Evolutionary conservation across 2,329 filamentous ascomycete species (phyloP).

Genomic region (Exophiala alcalophila): DNA sequence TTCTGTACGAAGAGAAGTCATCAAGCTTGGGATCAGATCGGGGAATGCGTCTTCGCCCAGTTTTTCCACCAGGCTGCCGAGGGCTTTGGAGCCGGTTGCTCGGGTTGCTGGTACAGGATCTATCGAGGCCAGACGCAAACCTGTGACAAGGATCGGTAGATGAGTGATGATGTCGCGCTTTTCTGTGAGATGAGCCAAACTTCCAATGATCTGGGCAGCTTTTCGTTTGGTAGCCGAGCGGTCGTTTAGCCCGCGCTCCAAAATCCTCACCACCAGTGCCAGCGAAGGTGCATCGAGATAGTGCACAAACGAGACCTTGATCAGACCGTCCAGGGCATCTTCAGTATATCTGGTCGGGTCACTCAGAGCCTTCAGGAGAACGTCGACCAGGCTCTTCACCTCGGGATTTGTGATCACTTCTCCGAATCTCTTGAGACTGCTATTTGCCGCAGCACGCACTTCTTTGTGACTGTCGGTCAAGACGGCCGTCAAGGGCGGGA

Average conservation of each 20-base stretch:
- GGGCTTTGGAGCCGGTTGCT: constrained; percentile 90
- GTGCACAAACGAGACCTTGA: constrained; percentile 97
- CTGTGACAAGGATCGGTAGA: constrained; percentile 86
- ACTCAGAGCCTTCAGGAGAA: constrained; percentile 92
- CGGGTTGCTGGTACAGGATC: constrained; percentile 95
- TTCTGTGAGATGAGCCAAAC: constrained; percentile 92
- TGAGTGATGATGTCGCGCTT: constrained; percentile 90
- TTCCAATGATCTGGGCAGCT: constrained; percentile 95
- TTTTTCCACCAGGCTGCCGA: constrained; percentile 97
- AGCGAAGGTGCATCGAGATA: constrained; percentile 97
- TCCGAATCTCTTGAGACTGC: constrained; percentile 94
- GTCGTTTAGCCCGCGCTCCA: constrained; percentile 87
- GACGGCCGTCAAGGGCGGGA: constrained; percentile 88
- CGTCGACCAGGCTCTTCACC: constrained; percentile 85
- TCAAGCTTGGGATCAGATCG: constrained; percentile 94
- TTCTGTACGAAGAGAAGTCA: constrained; percentile 96
- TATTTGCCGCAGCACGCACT: constrained; percentile 85
- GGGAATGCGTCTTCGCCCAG: constrained; percentile 94
- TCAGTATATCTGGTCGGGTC: constrained; percentile 97
- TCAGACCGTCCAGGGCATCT: constrained; percentile 85
- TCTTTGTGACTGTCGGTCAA: constrained; percentile 98
- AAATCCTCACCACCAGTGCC: constrained; percentile 88
- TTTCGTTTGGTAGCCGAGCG: constrained; percentile 95
- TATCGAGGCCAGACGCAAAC: constrained; percentile 81
- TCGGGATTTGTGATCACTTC: constrained; percentile 98